Evolutionary conservation across 2,329 filamentous ascomycete species (phyloP).

Genomic region (Colletotrichum phormii): DNA sequence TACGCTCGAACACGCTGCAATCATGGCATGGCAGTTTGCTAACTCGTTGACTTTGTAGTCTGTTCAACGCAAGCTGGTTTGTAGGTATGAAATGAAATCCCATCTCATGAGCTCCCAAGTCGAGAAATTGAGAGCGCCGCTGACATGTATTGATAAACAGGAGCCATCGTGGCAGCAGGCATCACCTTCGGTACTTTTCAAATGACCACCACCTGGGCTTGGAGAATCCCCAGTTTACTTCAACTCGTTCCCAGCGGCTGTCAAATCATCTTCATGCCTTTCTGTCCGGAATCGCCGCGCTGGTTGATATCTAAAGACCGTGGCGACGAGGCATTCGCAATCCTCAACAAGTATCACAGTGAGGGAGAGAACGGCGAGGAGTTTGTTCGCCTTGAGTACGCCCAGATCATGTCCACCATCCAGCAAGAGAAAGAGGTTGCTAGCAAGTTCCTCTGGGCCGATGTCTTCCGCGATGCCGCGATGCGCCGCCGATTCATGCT

Average conservation of each 20-base stretch:
- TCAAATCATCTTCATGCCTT: constrained; percentile 43
- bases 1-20: constrained; percentile 40
- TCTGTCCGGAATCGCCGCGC: constrained; percentile 52
- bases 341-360: constrained; percentile 58
- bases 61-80: constrained; percentile 55
- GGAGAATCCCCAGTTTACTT: constrained; percentile 29
- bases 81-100: neutral
- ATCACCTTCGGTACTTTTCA: constrained; percentile 28
- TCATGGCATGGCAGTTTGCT: neutral
- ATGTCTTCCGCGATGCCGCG: constrained; percentile 47
- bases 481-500: constrained; percentile 59
- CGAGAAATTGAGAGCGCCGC: neutral
- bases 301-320: constrained; percentile 47
- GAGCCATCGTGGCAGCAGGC: constrained; percentile 19
- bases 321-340: constrained; percentile 45
- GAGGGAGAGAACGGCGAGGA: constrained; percentile 61
- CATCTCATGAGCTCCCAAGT: neutral
- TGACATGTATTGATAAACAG: neutral
- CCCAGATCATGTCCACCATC: constrained; percentile 65
- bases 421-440: constrained; percentile 58
- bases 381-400: constrained; percentile 66
- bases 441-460: constrained; percentile 54
- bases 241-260: constrained; percentile 39
- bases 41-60: neutral
- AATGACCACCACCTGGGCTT: constrained; percentile 29